Evolutionary conservation across 2,329 filamentous ascomycete species (phyloP).

Genomic region (Penicillium occitanis): DNA sequence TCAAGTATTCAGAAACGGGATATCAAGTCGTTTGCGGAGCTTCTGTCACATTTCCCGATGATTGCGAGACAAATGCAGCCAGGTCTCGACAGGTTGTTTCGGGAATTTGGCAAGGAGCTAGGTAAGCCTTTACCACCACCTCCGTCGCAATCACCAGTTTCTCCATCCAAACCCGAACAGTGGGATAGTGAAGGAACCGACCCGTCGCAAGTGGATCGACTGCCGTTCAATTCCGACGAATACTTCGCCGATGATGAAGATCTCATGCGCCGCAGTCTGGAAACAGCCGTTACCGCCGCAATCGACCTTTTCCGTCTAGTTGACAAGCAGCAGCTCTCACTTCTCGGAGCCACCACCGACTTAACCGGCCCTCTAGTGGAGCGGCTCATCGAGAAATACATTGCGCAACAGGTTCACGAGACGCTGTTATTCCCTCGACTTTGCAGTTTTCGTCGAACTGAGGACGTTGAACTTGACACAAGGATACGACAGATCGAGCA

Average conservation of each 20-base stretch:
- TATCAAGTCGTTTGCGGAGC: conserved; percentile 83
- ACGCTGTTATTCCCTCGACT: conserved; percentile 78
- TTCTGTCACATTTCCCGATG: conserved; percentile 89
- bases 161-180: conserved; percentile 57
- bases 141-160: conserved; percentile 53
- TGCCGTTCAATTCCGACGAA: conserved; percentile 61
- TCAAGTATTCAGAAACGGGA: conserved; percentile 70
- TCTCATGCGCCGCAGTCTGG: conserved; percentile 80
- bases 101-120: conserved; percentile 82
- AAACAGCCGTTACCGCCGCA: conserved; percentile 86
- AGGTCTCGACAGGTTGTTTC: conserved; percentile 83
- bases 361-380: conserved; percentile 90
- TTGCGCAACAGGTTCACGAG: conserved; percentile 89
- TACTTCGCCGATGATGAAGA: conserved; percentile 90
- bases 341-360: conserved; percentile 89
- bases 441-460: conserved; percentile 71
- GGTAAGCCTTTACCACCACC: conserved; percentile 80
- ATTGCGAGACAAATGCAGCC: conserved; percentile 95
- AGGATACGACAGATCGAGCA: conserved; percentile 92
- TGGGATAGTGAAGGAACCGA: conserved; percentile 29
- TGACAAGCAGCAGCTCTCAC: conserved; percentile 90
- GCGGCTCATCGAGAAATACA: conserved; percentile 89
- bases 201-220: conserved; percentile 27
- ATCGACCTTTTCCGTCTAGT: conserved; percentile 96
- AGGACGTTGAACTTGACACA: conserved; percentile 83